phyloP scores from a whole-genome alignment of 805 yeast genomes.

The Jamesozyma rosinii region DNA sequence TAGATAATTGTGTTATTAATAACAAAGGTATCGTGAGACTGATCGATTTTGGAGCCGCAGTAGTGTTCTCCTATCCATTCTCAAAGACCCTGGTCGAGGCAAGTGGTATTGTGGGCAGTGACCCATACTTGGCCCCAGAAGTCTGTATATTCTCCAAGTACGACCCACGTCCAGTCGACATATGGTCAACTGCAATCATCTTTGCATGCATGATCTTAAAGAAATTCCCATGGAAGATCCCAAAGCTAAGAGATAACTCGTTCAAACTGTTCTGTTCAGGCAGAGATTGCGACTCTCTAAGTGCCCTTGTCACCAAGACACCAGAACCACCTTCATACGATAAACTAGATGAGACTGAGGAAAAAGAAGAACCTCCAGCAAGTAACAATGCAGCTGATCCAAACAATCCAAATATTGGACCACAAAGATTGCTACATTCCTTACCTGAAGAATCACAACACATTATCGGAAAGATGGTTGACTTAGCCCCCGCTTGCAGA shows the following conservation, averaged over 20 bases:
- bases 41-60: conserved; percentile 91
- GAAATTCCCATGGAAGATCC: conserved; percentile 92
- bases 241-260: conserved; percentile 69
- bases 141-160: conserved; percentile 74
- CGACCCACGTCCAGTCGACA: conserved; percentile 88
- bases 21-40: conserved; percentile 77
- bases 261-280: conserved; percentile 76
- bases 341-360: conserved; percentile 5
- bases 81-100: conserved; percentile 63
- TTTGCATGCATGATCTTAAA: conserved; percentile 87
- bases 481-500: conserved; percentile 77
- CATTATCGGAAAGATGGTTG: conserved; percentile 68
- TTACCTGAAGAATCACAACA: conserved; percentile 61
- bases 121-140: conserved; percentile 88
- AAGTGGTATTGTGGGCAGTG: conserved; percentile 83
- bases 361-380: conserved; percentile 5
- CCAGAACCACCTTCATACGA: conserved; percentile 40
- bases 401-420: conserved; percentile 65
- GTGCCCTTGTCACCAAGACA: conserved; percentile 47
- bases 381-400: conserved; percentile 30
- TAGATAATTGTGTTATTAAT: conserved; percentile 87
- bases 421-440: conserved; percentile 59
- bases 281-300: conserved; percentile 56
- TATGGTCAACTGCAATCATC: conserved; percentile 87
- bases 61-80: conserved; percentile 83